Conservation (phyloP, 176 grass and related monocot genomes). For the Cenchrus fungigraminus region DNA sequence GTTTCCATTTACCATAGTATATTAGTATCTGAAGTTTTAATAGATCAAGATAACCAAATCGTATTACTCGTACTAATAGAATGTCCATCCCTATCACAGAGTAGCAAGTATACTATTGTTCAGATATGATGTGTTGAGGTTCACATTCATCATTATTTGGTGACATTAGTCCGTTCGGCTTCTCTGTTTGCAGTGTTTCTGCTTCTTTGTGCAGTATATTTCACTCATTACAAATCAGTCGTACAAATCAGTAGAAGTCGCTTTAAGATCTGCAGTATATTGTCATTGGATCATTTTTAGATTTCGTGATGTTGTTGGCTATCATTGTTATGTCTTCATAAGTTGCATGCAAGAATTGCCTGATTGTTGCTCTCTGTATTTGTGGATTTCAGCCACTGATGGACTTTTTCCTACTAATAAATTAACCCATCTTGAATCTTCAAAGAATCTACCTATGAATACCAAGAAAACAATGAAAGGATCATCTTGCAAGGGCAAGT, state of each 20-base stretch:
- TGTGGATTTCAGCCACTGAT: neutral
- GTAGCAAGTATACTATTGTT: neutral
- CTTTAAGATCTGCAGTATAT: no score
- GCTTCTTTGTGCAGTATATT: no score
- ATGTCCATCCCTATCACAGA: neutral
- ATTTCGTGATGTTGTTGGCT: neutral
- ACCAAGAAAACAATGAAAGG: neutral
- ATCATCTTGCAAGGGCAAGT: slow-evolving; percentile 5
- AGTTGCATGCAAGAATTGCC: neutral
- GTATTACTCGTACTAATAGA: neutral
- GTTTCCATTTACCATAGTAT: neutral
- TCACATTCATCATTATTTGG: neutral
- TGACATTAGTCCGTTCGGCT: neutral
- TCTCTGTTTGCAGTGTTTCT: no score
- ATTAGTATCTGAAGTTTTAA: neutral
- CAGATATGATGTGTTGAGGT: neutral
- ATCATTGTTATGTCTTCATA: neutral
- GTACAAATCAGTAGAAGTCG: no score
- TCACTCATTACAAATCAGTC: no score
- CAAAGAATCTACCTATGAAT: slow-evolving; percentile 22
- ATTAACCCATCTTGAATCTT: slow-evolving; percentile 21
- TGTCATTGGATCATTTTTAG: neutral
- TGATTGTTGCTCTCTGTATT: neutral
- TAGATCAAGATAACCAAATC: neutral
- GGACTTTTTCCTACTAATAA: neutral